Conservation (phyloP, 306 rosid genomes). For the Cicer pinnatifidum region DNA sequence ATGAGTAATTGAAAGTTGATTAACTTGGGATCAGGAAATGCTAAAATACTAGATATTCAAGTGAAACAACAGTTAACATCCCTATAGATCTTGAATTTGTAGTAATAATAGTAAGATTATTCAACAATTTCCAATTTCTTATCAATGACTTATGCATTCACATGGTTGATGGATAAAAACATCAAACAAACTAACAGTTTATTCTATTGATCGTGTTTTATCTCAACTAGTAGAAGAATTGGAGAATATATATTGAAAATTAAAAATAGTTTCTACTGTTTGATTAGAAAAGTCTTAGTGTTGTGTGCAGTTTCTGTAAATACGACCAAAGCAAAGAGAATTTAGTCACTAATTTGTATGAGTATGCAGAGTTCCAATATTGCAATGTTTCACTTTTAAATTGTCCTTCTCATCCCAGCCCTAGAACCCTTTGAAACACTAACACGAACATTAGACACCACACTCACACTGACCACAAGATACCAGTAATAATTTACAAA, state of each 20-base stretch:
- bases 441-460: background rate
- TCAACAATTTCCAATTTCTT: no score
- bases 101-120: no score
- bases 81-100: no score
- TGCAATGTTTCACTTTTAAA: conserved; percentile 2
- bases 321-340: background rate
- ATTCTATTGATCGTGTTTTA: conserved; percentile 1
- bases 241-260: background rate
- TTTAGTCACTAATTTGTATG: background rate
- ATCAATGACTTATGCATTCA: no score
- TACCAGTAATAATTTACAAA: background rate
- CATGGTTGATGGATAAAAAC: no score
- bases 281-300: background rate
- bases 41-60: conserved; percentile 15
- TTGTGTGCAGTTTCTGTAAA: background rate
- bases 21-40: background rate
- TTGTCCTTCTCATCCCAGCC: background rate
- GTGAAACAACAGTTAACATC: background rate
- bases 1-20: conserved; percentile 27
- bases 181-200: background rate
- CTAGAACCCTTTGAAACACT: background rate
- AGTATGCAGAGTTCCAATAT: background rate
- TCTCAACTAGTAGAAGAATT: background rate
- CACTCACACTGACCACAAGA: background rate
- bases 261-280: background rate